These are phyloP conservation scores for Zymoseptoria brevis DNA, from an alignment of 2,329 filamentous ascomycete genomes.

Conservation along the genomic window DNA sequence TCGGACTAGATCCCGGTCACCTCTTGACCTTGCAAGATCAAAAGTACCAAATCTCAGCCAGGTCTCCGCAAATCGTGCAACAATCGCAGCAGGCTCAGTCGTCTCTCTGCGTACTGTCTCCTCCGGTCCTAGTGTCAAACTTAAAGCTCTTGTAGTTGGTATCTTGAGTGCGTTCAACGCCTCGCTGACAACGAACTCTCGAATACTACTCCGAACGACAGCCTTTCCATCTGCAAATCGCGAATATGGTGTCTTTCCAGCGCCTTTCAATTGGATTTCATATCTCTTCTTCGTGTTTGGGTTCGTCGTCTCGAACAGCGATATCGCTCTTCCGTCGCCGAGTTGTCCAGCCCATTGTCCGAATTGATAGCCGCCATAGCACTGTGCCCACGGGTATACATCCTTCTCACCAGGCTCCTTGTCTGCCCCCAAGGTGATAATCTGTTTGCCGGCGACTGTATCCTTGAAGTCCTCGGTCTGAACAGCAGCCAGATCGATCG, in stretches of 20 bases:
- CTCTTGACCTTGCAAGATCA: conserved; percentile 76
- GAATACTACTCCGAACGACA: conserved; percentile 82
- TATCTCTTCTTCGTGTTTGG: conserved; percentile 63
- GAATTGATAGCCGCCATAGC: conserved; percentile 69
- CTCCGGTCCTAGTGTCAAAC: conserved; percentile 68
- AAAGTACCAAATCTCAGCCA: conserved; percentile 96
- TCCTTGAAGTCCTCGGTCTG: conserved; percentile 65
- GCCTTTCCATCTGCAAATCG: conserved; percentile 95
- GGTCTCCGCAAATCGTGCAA: conserved; percentile 79
- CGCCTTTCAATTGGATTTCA: conserved; percentile 90
- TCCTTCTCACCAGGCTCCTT: conserved; percentile 51
- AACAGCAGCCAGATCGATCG: conserved; percentile 61
- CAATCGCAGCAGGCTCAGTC: conserved; percentile 83
- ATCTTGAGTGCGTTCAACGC: conserved; percentile 77
- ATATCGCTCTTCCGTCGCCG: conserved; percentile 89
- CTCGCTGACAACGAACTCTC: conserved; percentile 91
- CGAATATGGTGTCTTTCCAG: conserved; percentile 87
- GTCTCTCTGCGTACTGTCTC: conserved; percentile 68
- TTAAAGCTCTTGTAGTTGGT: conserved; percentile 77
- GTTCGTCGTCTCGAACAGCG: conserved; percentile 82
- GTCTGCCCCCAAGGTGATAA: conserved; percentile 64
- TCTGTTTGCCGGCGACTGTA: conserved; percentile 71
- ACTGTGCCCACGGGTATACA: conserved; percentile 96
- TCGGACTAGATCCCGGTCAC: conserved; percentile 66
- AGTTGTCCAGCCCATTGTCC: conserved; percentile 94